Conservation (phyloP, 129 eudicot genomes). For the Artemisia argyi region DNA sequence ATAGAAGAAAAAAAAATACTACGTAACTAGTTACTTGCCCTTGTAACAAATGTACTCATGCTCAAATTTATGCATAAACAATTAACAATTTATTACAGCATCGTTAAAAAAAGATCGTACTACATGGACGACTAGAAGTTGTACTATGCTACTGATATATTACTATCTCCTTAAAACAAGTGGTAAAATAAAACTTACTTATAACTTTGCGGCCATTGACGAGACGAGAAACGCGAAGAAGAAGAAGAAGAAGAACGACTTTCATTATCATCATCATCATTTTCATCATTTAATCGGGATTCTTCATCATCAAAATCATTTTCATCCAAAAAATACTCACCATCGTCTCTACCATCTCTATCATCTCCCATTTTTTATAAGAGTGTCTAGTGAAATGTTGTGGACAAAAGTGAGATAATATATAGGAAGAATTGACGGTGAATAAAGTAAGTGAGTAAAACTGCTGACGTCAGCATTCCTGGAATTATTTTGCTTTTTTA, state of each 20-base stretch:
- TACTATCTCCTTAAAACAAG: neutral
- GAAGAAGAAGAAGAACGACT: constrained; percentile 29
- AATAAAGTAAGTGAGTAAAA: too few species aligned
- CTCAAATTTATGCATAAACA: neutral
- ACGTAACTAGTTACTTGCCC: too few species aligned
- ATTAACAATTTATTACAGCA: neutral
- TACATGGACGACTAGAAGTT: neutral
- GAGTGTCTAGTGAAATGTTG: neutral
- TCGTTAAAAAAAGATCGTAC: constrained; percentile 6
- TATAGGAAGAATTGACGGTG: neutral
- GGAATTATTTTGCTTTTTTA: too few species aligned
- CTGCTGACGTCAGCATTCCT: too few species aligned
- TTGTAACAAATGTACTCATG: too few species aligned
- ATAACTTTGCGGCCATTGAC: constrained; percentile 45
- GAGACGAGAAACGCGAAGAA: constrained; percentile 34
- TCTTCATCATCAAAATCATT: constrained; percentile 25
- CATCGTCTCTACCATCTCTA: constrained; percentile 3
- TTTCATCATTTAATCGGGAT: constrained; percentile 15
- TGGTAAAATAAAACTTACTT: constrained; percentile 20
- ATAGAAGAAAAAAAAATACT: too few species aligned
- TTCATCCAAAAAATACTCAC: constrained; percentile 27
- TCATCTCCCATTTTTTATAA: constrained; percentile 15
- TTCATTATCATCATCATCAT: constrained; percentile 12
- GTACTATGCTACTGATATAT: too few species aligned
- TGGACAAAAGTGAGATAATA: neutral